Base-by-base conservation (phyloP, 2,329 filamentous ascomycete genomes). In the Colletotrichum tofieldiae region DNA sequence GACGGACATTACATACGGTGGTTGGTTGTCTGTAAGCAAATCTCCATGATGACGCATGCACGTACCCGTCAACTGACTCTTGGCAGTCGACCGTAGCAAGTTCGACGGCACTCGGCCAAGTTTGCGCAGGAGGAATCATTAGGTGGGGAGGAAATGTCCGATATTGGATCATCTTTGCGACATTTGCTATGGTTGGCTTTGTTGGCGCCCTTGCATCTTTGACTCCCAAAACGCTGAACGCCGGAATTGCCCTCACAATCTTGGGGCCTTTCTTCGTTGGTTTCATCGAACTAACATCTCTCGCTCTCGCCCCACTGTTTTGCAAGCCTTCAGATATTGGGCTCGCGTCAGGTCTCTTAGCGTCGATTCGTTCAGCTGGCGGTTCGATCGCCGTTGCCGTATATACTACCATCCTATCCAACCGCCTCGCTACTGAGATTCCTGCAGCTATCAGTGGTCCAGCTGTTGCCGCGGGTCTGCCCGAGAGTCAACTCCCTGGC, bases 321-420 rank as follows among this genome's bases (percentile, higher is more conserved):
- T 82, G 81, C 61, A 78, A 79, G 26, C 77, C 80, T 0, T 77
- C 81, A 18, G 82, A 85, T 20, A 84, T 85, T 54, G 83, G 83
- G 37, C 75, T 83, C 9, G 82, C 83, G 1, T 82, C 79, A 6
- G 82, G 83, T n/a, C 72, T 83, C 14, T 75, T 83, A 7, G 81
- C 82, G 2, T 83, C 82, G 3, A 81, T 84, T 45, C 81, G 83
- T 5, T 81, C 82, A 1, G 81, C 80, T 0, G 80, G 80, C 8
- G 79, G 81, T 9, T 82, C 80, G 3, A 77, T 84, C 41, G 80
- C 81, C 14, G 80, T 82, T 7, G 79, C 82, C 9, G 81, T 85
- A 9, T 85, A 84, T 72, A 79, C 79, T 7, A 79, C 81, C 1
- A 82, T 84, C 49, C 72, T 85, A 11, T 80, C 77, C 35, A 82